These are phyloP conservation scores for Lyophyllum atratum DNA, from an alignment of 768 basidiomycete genomes.

Conservation along the genomic window DNA sequence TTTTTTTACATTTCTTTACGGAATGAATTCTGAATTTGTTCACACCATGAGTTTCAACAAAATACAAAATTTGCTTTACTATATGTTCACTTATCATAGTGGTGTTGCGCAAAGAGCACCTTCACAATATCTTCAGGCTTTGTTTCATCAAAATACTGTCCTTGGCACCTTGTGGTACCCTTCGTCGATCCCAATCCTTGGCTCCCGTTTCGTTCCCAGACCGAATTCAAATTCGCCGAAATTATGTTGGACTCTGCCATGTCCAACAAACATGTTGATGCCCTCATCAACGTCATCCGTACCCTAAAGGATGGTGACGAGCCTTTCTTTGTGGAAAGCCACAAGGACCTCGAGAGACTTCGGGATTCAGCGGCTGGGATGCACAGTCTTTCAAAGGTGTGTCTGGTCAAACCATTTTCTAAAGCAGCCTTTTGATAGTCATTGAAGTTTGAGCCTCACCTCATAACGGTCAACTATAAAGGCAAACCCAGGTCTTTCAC, in stretches of 20 bases:
- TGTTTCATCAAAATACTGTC: no score
- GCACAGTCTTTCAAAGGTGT: conserved; percentile 21
- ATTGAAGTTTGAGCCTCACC: neutral
- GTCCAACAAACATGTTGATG: conserved; percentile 6
- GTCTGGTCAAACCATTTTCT: neutral
- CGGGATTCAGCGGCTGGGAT: conserved; percentile 10
- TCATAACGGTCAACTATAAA: neutral
- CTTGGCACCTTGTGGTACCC: no score
- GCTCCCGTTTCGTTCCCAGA: conserved; percentile 1
- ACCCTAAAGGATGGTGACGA: neutral
- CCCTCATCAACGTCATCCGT: conserved; percentile 8
- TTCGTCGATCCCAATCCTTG: neutral
- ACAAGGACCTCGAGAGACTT: conserved; percentile 15
- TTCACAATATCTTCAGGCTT: no score
- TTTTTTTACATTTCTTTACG: no score
- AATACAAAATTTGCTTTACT: no score
- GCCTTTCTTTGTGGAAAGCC: conserved; percentile 16
- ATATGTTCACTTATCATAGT: no score
- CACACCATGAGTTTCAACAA: no score
- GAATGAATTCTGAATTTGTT: no score
- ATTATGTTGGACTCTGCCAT: conserved; percentile 18
- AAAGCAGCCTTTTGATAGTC: neutral
- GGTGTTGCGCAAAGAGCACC: no score
- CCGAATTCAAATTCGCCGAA: conserved; percentile 15
- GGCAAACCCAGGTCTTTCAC: conserved; percentile 24